phyloP scores from a whole-genome alignment of 352 stramenopile genomes.

The Phytophthora tubulina region DNA sequence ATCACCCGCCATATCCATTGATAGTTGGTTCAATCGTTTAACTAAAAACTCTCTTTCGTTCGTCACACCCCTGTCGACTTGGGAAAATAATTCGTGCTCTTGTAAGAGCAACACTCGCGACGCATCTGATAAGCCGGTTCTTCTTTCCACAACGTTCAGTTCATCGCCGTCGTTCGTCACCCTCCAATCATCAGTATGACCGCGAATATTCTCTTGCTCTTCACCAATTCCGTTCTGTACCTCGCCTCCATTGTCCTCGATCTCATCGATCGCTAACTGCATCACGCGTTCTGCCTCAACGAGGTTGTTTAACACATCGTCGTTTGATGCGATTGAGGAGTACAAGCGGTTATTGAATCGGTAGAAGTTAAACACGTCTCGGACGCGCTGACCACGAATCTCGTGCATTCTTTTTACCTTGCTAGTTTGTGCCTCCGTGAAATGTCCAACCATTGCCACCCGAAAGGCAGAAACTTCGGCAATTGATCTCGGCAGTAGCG shows the following conservation, averaged over 20 bases:
- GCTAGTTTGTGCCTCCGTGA: background rate
- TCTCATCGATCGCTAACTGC: background rate
- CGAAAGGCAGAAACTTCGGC: background rate
- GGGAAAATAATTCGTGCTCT: too few relatives aligned
- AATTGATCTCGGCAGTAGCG: background rate
- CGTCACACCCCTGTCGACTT: background rate
- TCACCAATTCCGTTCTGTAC: background rate
- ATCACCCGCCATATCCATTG: background rate
- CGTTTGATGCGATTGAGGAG: background rate
- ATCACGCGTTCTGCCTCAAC: background rate
- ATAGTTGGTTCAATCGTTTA: background rate
- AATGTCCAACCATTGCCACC: conserved; percentile 6
- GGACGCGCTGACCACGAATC: background rate
- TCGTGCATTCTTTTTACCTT: conserved; percentile 4
- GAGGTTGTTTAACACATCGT: background rate
- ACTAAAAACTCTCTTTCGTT: background rate
- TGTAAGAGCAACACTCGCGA: background rate
- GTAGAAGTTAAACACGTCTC: conserved; percentile 5
- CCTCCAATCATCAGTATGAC: background rate
- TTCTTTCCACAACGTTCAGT: background rate
- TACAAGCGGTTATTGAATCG: background rate
- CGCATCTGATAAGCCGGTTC: conserved; percentile 4
- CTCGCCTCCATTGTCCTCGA: background rate
- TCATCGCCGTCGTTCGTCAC: background rate
- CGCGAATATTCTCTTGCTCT: conserved; percentile 10